Evolutionary conservation across 2,329 filamentous ascomycete species (phyloP).

Genomic region (Nothomitra cinnamomea): DNA sequence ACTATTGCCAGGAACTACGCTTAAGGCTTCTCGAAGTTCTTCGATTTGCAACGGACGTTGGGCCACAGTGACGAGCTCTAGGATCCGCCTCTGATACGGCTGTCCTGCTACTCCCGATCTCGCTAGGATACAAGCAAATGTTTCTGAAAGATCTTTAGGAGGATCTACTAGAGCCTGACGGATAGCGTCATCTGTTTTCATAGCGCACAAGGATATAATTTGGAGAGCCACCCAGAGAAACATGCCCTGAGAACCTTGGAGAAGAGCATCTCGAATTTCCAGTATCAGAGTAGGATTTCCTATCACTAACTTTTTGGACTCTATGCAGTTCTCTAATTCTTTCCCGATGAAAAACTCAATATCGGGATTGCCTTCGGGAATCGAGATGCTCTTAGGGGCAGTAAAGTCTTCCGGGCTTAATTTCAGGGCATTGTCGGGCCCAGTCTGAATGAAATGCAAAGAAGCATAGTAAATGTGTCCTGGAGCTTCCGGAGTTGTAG

Average conservation of each 20-base stretch:
- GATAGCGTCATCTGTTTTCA: conserved; percentile 22
- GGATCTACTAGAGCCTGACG: conserved; percentile 18
- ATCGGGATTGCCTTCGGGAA: conserved; percentile 16
- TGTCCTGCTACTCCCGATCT: conserved; percentile 9
- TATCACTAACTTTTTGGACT: conserved; percentile 10
- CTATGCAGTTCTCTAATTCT: conserved; percentile 15
- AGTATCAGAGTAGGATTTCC: conserved; percentile 15
- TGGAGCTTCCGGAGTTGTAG: conserved; percentile 14
- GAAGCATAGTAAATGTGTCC: conserved; percentile 9
- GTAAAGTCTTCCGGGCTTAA: conserved; percentile 5
- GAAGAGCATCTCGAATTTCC: conserved; percentile 15
- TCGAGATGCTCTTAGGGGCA: conserved; percentile 8
- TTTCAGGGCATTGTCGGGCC: conserved; percentile 11
- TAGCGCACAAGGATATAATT: conserved; percentile 19
- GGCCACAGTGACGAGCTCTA: conserved; percentile 20
- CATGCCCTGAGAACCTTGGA: conserved; percentile 21
- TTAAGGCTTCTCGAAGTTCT: conserved; percentile 24
- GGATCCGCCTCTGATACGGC: conserved; percentile 14
- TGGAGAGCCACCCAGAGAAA: conserved; percentile 24
- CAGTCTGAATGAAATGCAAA: conserved; percentile 15
- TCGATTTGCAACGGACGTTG: conserved; percentile 17
- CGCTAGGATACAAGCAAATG: conserved; percentile 18
- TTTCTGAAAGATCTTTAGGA: conserved; percentile 18
- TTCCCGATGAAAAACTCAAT: conserved; percentile 15
- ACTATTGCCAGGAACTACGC: conserved; percentile 19